Conservation (phyloP, 2,329 filamentous ascomycete genomes). For the Ascocoryne sarcoides region DNA sequence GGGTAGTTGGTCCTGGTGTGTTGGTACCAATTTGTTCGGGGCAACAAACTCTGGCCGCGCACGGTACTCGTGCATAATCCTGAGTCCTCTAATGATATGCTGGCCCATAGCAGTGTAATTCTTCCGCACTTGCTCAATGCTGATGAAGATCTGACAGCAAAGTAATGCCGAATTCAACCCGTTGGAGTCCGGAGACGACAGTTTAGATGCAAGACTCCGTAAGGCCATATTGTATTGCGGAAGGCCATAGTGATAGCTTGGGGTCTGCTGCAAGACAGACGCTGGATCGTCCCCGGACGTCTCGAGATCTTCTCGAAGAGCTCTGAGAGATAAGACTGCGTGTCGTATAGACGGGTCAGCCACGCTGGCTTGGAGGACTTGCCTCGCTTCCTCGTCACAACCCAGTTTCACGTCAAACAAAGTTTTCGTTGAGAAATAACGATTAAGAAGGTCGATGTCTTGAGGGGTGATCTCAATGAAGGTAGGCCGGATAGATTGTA, state of each 20-base stretch:
- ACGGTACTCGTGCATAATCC: conserved; percentile 35
- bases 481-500: conserved; percentile 16
- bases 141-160: conserved; percentile 40
- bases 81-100: conserved; percentile 35
- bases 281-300: conserved; percentile 21
- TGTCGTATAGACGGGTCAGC: conserved; percentile 31
- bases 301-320: conserved; percentile 34
- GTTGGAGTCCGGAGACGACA: conserved; percentile 28
- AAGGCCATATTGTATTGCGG: conserved; percentile 36
- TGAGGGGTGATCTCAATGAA: conserved; percentile 20
- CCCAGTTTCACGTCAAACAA: conserved; percentile 32
- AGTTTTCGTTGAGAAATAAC: conserved; percentile 36
- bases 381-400: conserved; percentile 33
- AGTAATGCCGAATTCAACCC: conserved; percentile 33
- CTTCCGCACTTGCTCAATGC: conserved; percentile 36
- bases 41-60: conserved; percentile 30
- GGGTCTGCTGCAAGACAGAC: conserved; percentile 24
- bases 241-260: conserved; percentile 32
- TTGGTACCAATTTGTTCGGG: conserved; percentile 25
- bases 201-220: conserved; percentile 31
- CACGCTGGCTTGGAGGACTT: conserved; percentile 32
- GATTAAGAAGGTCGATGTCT: conserved; percentile 31
- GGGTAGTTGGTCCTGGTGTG: conserved; percentile 29
- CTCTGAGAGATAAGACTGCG: conserved; percentile 33
- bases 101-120: conserved; percentile 35